Evolutionary conservation across 805 yeast genomes (phyloP).

Genomic region (Starmerella stigmatis): DNA sequence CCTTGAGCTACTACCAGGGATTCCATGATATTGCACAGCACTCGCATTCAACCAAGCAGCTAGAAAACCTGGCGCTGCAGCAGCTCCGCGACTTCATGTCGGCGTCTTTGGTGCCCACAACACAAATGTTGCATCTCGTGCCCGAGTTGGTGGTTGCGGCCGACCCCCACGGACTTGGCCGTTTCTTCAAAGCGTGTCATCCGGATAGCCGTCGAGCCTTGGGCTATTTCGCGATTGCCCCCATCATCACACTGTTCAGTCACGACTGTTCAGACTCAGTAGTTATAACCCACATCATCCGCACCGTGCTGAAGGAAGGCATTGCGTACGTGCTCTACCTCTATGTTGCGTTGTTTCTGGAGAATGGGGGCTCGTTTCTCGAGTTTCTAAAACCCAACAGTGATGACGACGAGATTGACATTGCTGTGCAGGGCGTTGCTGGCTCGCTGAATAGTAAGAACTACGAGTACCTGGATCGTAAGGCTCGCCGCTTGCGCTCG

Average conservation of each 20-base stretch:
- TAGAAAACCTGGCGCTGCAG: slow-evolving; percentile 38
- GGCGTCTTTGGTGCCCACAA: slow-evolving; percentile 52
- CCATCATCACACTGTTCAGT: slow-evolving; percentile 65
- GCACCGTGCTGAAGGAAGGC: slow-evolving; percentile 49
- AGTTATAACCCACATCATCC: slow-evolving; percentile 55
- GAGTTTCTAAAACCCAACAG: slow-evolving; percentile 26
- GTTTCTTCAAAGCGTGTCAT: slow-evolving; percentile 15
- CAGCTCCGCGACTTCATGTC: slow-evolving; percentile 76
- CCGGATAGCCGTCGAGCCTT: slow-evolving; percentile 38
- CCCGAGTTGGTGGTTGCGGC: slow-evolving; percentile 46
- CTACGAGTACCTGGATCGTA: slow-evolving; percentile 19
- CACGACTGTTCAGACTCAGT: slow-evolving; percentile 51
- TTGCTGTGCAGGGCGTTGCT: slow-evolving; percentile 30
- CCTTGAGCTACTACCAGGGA: slow-evolving; percentile 77
- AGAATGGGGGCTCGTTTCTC: slow-evolving; percentile 30
- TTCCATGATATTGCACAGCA: slow-evolving; percentile 75
- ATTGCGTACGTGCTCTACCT: slow-evolving; percentile 47
- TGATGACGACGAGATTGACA: slow-evolving; percentile 37
- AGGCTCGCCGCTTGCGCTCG: slow-evolving; percentile 18
- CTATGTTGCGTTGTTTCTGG: slow-evolving; percentile 39
- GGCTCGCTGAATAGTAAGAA: slow-evolving; percentile 15
- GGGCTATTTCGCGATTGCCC: slow-evolving; percentile 55
- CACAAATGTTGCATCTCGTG: slow-evolving; percentile 54
- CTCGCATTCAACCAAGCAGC: slow-evolving; percentile 31
- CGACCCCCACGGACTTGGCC: slow-evolving; percentile 34